Evolutionary conservation across 768 basidiomycete genomes (phyloP), one percentile per base, ranked within the genome.

Genomic region (Grammothele lineata): DNA sequence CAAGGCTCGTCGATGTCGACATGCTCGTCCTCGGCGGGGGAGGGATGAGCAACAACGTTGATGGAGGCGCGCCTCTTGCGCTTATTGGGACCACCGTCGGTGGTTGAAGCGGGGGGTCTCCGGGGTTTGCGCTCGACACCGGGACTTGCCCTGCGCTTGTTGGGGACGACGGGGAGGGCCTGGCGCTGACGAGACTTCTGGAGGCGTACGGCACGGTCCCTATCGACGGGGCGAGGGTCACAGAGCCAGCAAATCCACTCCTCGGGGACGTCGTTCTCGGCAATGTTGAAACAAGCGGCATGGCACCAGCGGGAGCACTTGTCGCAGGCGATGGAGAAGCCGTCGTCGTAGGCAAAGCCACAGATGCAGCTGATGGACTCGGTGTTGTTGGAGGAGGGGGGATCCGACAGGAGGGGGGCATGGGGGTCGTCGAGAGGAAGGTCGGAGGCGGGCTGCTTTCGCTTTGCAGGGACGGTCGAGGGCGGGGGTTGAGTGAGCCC

Each of bases 241-340:
- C 88, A 90, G 5, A 71, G 59, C 75, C 87, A 87, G 64, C 92
- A 96, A 19, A 67, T 65, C 73, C 87, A 92, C 47, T 83, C 77
- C 38, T 92, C 88, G 1, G 87, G 85, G 0, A 87, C 83, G 36
- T 66, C 55, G 56, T 71, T 76, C 43, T 75, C 66, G 11, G 70
- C 66, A 51, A 87, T 82, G 38, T 71, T 77, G 55, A 86, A 87
- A 66, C 92, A 93, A 7, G 79, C 81, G 6, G 78, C 82, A 66
- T 94, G 92, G 56, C 84, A 85, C 90, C 92, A 93, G 32, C 84
- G 76, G 18, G 75, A 76, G 61, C 92, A 94, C 40, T 70, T 62
- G 63, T 93, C 92, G 67, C 92, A 94, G 9, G 85, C 87, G 52
- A 93, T 87, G 9, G 82, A 85, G 63, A 85, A 88, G 18, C 90